phyloP scores from a whole-genome alignment of 768 basidiomycete species.

The Strobilomyces dryophilus region DNA sequence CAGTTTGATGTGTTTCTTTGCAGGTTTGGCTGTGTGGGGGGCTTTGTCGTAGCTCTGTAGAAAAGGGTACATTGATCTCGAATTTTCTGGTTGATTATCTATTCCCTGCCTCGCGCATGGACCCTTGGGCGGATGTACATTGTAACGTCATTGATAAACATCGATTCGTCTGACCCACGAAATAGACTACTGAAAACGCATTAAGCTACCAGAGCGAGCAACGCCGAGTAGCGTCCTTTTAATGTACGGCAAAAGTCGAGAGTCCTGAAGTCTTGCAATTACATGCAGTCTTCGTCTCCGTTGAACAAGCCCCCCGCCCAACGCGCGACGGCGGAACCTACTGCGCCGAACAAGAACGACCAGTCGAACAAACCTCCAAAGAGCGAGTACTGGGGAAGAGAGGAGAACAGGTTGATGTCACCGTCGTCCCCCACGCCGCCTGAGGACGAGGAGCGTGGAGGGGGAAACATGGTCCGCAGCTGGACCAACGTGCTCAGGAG shows the following conservation, averaged over 20 bases:
- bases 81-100: conserved; percentile 5
- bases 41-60: conserved; percentile 42
- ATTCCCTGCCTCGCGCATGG: conserved; percentile 1
- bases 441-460: conserved; percentile 31
- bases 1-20: conserved; percentile 66
- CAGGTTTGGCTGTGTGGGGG: conserved; percentile 70
- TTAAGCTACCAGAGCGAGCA: background rate
- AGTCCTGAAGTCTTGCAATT: background rate
- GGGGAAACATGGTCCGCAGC: conserved; percentile 76
- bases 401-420: conserved; percentile 56
- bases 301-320: conserved; percentile 47
- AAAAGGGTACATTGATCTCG: background rate
- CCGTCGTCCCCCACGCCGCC: conserved; percentile 5
- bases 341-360: conserved; percentile 62
- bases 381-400: conserved; percentile 68
- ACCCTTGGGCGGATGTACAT: background rate
- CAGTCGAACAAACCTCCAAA: conserved; percentile 75
- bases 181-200: background rate
- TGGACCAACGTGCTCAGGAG: conserved; percentile 81
- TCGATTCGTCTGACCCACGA: background rate
- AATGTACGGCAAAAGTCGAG: conserved; percentile 6
- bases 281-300: conserved; percentile 15
- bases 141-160: background rate
- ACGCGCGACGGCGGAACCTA: conserved; percentile 40
- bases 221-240: background rate